phyloP scores from a whole-genome alignment of 2,329 filamentous ascomycete genomes.

The Arachnopeziza araneosa region DNA sequence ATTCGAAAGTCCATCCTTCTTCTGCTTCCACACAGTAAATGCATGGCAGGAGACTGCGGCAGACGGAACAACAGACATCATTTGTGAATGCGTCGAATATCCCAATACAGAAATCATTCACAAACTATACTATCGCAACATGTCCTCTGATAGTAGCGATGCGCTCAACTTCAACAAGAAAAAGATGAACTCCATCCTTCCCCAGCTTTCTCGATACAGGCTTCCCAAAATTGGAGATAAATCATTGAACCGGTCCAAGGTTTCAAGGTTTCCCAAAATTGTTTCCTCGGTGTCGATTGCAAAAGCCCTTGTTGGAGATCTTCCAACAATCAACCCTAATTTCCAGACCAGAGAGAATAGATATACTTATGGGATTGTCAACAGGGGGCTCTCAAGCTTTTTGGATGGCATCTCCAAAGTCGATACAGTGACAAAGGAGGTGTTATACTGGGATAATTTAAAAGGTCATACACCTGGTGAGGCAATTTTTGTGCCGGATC shows the following conservation, averaged over 20 bases:
- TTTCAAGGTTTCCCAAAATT: neutral
- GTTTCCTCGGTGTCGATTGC: constrained; percentile 28
- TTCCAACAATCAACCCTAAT: constrained; percentile 60
- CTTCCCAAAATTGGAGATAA: constrained; percentile 3
- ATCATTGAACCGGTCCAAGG: neutral
- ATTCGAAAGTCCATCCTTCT: constrained; percentile 63
- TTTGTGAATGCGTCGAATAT: constrained; percentile 62
- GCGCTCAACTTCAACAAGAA: neutral
- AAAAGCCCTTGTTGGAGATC: constrained; percentile 46
- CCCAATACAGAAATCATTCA: constrained; percentile 59
- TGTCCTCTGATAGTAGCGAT: constrained; percentile 39
- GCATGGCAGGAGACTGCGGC: constrained; percentile 57
- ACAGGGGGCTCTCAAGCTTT: constrained; percentile 53
- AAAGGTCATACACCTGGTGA: constrained; percentile 63
- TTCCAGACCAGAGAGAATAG: constrained; percentile 48
- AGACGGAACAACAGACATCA: constrained; percentile 45
- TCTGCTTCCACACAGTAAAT: constrained; percentile 77
- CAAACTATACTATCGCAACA: constrained; percentile 63
- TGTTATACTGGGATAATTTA: constrained; percentile 16
- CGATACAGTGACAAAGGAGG: constrained; percentile 48
- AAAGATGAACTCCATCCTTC: constrained; percentile 19
- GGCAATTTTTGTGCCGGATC: constrained; percentile 58
- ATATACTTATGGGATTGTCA: constrained; percentile 54
- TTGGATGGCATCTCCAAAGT: constrained; percentile 62
- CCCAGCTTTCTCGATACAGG: constrained; percentile 17